phyloP scores from a whole-genome alignment of 2,329 filamentous ascomycete genomes.

The Monosporascus sp. region DNA sequence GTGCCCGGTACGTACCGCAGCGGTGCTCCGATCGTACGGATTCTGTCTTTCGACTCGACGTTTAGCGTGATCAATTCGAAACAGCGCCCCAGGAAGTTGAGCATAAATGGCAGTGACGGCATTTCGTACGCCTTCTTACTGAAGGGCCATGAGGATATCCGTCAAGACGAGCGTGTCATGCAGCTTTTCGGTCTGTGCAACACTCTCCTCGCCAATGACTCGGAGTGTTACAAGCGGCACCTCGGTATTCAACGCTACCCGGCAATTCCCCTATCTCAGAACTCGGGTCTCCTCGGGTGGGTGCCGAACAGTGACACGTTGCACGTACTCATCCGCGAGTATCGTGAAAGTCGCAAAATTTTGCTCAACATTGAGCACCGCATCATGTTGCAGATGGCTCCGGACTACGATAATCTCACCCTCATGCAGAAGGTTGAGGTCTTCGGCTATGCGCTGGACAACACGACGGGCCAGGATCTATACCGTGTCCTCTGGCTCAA shows the following conservation, averaged over 20 bases:
- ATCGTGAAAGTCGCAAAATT: conserved; percentile 94
- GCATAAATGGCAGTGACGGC: conserved; percentile 83
- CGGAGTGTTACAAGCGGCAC: conserved; percentile 94
- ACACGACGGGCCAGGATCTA: conserved; percentile 96
- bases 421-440: conserved; percentile 99
- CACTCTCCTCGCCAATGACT: conserved; percentile 86
- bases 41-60: conserved; percentile 83
- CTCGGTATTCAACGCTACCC: conserved; percentile 94
- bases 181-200: conserved; percentile 98
- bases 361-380: conserved; percentile 98
- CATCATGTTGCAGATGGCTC: conserved; percentile 99
- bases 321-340: conserved; percentile 94
- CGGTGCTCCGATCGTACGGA: conserved; percentile 70
- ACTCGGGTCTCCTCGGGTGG: conserved; percentile 92
- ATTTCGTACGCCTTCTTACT: conserved; percentile 80
- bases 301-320: conserved; percentile 96
- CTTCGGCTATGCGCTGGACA: conserved; percentile 97
- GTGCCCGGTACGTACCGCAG: conserved; percentile 94
- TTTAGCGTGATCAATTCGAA: conserved; percentile 94
- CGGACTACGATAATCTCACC: conserved; percentile 96
- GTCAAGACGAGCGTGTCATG: conserved; percentile 99
- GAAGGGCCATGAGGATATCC: conserved; percentile 99
- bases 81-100: conserved; percentile 87
- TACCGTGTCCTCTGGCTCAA: conserved; percentile 98
- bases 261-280: conserved; percentile 94